Conservation (phyloP, 305 asterid genomes). For the Fraxinus albicans region DNA sequence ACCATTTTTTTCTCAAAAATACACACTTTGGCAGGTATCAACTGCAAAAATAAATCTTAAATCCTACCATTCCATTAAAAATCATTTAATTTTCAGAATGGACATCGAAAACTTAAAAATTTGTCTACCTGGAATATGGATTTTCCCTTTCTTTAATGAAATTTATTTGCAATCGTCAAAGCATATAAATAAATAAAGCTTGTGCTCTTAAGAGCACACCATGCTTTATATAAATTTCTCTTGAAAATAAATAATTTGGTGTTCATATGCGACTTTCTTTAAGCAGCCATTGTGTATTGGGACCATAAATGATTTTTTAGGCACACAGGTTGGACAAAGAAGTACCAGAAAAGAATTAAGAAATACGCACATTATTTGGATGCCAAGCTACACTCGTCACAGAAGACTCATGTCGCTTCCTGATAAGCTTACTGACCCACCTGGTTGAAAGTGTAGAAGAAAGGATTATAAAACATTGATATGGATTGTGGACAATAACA, state of each 20-base stretch:
- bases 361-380: slow-evolving; percentile 83
- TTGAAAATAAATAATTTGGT: slow-evolving; percentile 8
- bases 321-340: slow-evolving; percentile 20
- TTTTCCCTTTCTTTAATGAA: not conserved
- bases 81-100: not conserved
- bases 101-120: not conserved
- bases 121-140: slow-evolving; percentile 6
- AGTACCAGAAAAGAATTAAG: slow-evolving; percentile 17
- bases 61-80: not conserved
- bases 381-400: slow-evolving; percentile 98
- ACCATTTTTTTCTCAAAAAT: not conserved
- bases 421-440: slow-evolving; percentile 99
- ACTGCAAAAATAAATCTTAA: slow-evolving; percentile 15
- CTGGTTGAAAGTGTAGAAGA: slow-evolving; percentile 43
- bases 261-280: slow-evolving; percentile 6
- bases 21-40: slow-evolving; percentile 9
- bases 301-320: slow-evolving; percentile 6
- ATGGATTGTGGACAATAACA: not conserved
- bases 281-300: not conserved
- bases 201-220: slow-evolving; percentile 5
- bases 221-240: not conserved
- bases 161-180: not conserved
- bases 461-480: slow-evolving; percentile 17
- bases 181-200: not conserved
- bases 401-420: slow-evolving; percentile 97